These are phyloP conservation scores for Helicostylum pulchrum DNA, from an alignment of 192 early-diverging fungal species.

Conservation along the genomic window DNA sequence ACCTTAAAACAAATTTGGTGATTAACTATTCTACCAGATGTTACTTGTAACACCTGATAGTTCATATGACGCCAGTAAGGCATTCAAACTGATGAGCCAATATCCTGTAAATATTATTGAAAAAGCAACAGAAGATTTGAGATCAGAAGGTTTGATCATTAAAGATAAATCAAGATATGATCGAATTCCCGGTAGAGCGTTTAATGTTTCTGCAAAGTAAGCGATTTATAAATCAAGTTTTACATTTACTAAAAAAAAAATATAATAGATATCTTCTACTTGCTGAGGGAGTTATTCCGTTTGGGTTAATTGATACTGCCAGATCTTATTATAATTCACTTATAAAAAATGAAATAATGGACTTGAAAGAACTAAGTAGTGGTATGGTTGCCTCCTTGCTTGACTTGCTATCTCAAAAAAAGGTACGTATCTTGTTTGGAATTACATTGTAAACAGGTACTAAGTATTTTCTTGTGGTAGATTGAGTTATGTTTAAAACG, in stretches of 20 bases:
- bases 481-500: not conserved
- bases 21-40: slow-evolving; percentile 6
- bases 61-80: not conserved
- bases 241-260: not conserved
- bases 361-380: not conserved
- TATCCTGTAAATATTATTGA: not conserved
- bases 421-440: not conserved
- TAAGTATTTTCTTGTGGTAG: not conserved
- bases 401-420: not conserved
- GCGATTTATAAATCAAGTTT: not conserved
- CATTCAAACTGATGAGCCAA: slow-evolving; percentile 3
- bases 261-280: not conserved
- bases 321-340: not conserved
- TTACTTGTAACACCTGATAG: not conserved
- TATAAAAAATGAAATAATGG: not conserved
- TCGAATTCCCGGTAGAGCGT: slow-evolving; percentile 3
- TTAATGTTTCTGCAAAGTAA: slow-evolving; percentile 3
- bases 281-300: not conserved
- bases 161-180: not conserved
- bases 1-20: too few species aligned
- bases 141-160: not conserved
- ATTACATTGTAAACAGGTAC: too few species aligned
- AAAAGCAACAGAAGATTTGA: not conserved
- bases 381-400: not conserved
- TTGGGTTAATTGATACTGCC: slow-evolving; percentile 1